These are phyloP conservation scores for Silene noctiflora DNA, from an alignment of 179 eudicot species.

Conservation along the genomic window DNA sequence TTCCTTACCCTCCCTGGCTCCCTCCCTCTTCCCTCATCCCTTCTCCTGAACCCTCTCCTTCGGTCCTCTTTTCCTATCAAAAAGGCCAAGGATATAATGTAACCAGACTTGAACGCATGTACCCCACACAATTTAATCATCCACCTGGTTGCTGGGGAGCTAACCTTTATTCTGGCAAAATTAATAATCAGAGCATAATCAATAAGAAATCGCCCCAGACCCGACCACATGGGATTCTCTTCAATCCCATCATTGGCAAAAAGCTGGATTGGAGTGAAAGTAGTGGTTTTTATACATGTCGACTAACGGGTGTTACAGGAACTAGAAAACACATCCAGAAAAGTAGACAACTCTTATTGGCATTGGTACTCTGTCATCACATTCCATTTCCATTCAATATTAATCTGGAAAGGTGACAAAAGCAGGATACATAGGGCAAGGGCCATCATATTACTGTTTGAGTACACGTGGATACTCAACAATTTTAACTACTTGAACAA, in stretches of 20 bases:
- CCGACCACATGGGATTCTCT: background rate
- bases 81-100: too few relatives aligned
- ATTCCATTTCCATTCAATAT: background rate
- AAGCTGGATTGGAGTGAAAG: too few relatives aligned
- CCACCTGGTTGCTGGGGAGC: too few relatives aligned
- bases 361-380: constrained; percentile 12
- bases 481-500: background rate
- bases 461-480: background rate
- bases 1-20: too few relatives aligned
- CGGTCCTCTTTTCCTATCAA: too few relatives aligned
- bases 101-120: too few relatives aligned
- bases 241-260: background rate
- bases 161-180: too few relatives aligned
- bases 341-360: constrained; percentile 12
- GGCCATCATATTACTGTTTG: constrained; percentile 7
- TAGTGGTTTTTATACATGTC: too few relatives aligned
- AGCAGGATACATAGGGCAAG: background rate
- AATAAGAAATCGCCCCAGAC: background rate
- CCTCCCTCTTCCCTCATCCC: too few relatives aligned
- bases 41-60: too few relatives aligned
- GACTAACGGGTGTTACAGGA: background rate
- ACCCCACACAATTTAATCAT: too few relatives aligned
- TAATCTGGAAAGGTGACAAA: background rate
- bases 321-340: background rate
- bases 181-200: background rate